Evolutionary conservation across 306 rosid genomes (phyloP).

Genomic region (Luffa acutangula): DNA sequence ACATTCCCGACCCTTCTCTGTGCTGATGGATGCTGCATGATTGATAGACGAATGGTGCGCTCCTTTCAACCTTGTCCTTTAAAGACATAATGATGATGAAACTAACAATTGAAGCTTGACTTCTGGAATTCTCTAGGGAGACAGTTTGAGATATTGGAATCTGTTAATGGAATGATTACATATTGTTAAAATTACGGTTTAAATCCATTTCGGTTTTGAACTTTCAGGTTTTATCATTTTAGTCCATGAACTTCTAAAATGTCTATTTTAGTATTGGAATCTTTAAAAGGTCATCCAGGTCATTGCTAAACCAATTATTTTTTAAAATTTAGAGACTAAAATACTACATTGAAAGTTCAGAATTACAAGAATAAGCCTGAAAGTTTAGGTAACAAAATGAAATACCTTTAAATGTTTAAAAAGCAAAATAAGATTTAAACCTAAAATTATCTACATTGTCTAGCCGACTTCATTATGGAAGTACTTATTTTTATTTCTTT

Average conservation of each 20-base stretch:
- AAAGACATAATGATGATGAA: background rate
- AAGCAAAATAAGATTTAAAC: background rate
- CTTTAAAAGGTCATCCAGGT: no score
- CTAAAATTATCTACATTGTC: background rate
- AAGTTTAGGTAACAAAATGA: background rate
- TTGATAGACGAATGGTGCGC: slow-evolving; percentile 95
- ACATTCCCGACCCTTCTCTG: slow-evolving; percentile 93
- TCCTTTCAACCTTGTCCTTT: slow-evolving; percentile 6
- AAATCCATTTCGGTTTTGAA: background rate
- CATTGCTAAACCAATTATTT: no score
- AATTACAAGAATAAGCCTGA: background rate
- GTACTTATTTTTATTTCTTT: background rate
- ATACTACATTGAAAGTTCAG: background rate
- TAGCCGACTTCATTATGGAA: background rate
- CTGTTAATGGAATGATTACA: background rate
- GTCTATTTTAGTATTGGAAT: background rate
- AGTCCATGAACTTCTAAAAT: background rate
- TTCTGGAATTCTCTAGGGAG: background rate
- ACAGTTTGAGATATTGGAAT: background rate
- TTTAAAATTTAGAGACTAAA: background rate
- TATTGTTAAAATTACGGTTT: background rate
- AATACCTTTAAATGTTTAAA: background rate
- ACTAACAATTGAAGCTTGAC: background rate
- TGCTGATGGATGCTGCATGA: slow-evolving; percentile 96
- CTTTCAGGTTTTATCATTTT: background rate